phyloP scores from a whole-genome alignment of 768 basidiomycete genomes.

The Agaricus sinodeliciosus region DNA sequence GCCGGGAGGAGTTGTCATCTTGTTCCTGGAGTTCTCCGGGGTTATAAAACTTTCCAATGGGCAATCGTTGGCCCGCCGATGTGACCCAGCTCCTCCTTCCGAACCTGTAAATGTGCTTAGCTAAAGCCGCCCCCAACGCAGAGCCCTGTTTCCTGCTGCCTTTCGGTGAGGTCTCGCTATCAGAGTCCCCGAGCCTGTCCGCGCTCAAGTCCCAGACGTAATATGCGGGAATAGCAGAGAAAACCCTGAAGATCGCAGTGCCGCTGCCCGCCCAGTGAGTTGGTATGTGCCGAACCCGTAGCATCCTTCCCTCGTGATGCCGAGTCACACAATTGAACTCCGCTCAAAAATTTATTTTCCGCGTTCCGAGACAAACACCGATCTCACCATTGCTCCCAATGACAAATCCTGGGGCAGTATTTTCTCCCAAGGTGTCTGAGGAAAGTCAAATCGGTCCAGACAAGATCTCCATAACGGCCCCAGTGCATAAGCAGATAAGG shows the following conservation, averaged over 20 bases:
- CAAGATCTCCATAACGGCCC: constrained; percentile 6
- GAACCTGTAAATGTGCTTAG: constrained; percentile 35
- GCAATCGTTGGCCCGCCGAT: constrained; percentile 24
- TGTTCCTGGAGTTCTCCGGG: constrained; percentile 26
- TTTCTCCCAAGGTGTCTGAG: too few species aligned
- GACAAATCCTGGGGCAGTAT: neutral
- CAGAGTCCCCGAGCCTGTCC: neutral
- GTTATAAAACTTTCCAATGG: constrained; percentile 32
- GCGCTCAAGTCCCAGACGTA: constrained; percentile 3
- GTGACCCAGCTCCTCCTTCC: constrained; percentile 25
- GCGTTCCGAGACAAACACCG: constrained; percentile 15
- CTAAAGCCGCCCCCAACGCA: constrained; percentile 22
- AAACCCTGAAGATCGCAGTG: constrained; percentile 8
- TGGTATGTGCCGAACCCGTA: constrained; percentile 9
- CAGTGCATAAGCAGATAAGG: neutral
- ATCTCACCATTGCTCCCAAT: neutral
- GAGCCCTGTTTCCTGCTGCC: constrained; percentile 10
- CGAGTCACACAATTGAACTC: constrained; percentile 25
- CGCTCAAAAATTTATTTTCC: constrained; percentile 22
- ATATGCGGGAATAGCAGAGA: neutral
- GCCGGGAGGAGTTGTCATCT: constrained; percentile 47
- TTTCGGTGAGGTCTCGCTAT: neutral
- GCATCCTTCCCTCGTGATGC: constrained; percentile 18
- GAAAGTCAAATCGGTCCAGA: neutral
- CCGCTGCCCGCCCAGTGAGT: constrained; percentile 10